phyloP scores from a whole-genome alignment of 1,284 basidiomycete genomes.

The Cryptococcus sp. region DNA sequence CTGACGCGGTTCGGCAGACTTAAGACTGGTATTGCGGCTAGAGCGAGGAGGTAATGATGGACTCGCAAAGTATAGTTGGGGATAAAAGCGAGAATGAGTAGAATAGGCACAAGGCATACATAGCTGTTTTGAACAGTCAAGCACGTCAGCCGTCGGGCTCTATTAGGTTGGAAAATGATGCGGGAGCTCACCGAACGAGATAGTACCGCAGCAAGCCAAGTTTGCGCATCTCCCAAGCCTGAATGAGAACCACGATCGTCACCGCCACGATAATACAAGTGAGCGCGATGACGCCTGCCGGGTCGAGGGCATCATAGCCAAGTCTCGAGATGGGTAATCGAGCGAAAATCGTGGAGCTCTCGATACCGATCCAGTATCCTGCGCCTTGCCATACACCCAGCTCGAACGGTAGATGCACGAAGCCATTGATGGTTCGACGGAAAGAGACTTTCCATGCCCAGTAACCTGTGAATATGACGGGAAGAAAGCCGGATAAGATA shows the following conservation, averaged over 20 bases:
- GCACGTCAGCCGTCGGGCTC: background rate
- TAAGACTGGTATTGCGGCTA: constrained; percentile 41
- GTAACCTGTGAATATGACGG: constrained; percentile 36
- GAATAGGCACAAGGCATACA: constrained; percentile 39
- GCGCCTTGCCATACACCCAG: constrained; percentile 43
- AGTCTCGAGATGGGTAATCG: constrained; percentile 41
- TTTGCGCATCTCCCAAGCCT: constrained; percentile 36
- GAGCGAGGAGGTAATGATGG: constrained; percentile 45
- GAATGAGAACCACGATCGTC: constrained; percentile 36
- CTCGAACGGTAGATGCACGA: constrained; percentile 37
- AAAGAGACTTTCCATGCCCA: constrained; percentile 44
- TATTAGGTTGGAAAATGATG: background rate
- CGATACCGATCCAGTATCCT: constrained; percentile 50
- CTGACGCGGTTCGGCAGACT: constrained; percentile 42
- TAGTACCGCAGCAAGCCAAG: constrained; percentile 43
- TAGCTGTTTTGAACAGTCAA: constrained; percentile 27
- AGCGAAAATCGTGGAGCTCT: constrained; percentile 43
- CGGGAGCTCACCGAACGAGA: constrained; percentile 28
- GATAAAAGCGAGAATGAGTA: constrained; percentile 37
- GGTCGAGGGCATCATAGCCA: constrained; percentile 36
- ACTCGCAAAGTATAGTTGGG: constrained; percentile 38
- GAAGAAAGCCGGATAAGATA: constrained; percentile 30
- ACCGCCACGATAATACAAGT: constrained; percentile 32
- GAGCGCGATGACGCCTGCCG: constrained; percentile 33
- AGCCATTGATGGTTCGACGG: constrained; percentile 33